Percentiles rank a stretch among this genome's conserved stretches.
Evolutionary conservation across 139 green algal genomes (phyloP).

Genomic region (Nannochloris sp.): DNA sequence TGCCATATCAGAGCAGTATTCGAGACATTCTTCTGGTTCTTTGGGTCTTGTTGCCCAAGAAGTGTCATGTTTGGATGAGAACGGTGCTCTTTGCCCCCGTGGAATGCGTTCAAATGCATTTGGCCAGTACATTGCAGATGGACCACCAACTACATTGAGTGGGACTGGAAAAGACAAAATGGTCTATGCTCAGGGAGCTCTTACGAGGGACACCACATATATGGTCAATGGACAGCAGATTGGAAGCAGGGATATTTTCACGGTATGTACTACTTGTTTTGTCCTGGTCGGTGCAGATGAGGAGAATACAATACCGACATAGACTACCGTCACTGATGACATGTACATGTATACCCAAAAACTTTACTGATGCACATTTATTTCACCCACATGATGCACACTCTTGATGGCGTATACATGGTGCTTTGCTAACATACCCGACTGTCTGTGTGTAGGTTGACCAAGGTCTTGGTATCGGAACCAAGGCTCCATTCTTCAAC

Average conservation of each 20-base stretch:
- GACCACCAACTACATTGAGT: slow-evolving; percentile 78
- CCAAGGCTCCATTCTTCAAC: slow-evolving; percentile 64
- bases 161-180: slow-evolving; percentile 66
- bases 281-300: neutral
- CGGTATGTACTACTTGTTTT: slow-evolving; percentile 15
- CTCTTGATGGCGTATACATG: too few relatives aligned
- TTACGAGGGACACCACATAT: slow-evolving; percentile 74
- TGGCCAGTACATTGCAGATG: slow-evolving; percentile 46
- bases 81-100: slow-evolving; percentile 20
- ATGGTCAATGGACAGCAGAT: slow-evolving; percentile 58
- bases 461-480: slow-evolving; percentile 68
- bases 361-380: slow-evolving; percentile 25
- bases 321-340: neutral
- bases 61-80: slow-evolving; percentile 57
- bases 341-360: slow-evolving; percentile 24
- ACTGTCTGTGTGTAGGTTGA: slow-evolving; percentile 52
- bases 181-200: slow-evolving; percentile 47
- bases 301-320: neutral
- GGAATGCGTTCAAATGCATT: slow-evolving; percentile 23
- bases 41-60: slow-evolving; percentile 68
- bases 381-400: too few relatives aligned
- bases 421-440: neutral
- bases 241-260: slow-evolving; percentile 59
- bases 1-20: slow-evolving; percentile 42
- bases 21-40: slow-evolving; percentile 37